Conservation (phyloP, 1,284 basidiomycete genomes). For the Thelephora terrestris region DNA sequence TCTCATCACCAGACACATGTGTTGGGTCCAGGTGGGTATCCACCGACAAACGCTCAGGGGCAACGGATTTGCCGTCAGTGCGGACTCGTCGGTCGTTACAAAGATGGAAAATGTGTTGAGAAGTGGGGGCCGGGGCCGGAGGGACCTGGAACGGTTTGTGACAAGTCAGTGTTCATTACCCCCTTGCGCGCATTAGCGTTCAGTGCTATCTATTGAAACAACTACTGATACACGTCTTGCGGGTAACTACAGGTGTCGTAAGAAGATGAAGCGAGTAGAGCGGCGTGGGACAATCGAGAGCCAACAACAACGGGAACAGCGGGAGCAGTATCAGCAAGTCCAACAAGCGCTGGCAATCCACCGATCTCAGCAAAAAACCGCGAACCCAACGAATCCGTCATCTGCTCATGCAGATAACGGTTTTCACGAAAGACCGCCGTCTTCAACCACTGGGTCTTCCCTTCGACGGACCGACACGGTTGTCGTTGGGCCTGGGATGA, state of each 20-base stretch:
- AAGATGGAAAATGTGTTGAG: constrained; percentile 77
- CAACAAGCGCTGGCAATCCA: background rate
- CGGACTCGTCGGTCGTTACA: constrained; percentile 58
- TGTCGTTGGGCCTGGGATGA: constrained; percentile 7
- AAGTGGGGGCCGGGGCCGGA: constrained; percentile 81
- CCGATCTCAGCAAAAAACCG: background rate
- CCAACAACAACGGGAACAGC: constrained; percentile 18
- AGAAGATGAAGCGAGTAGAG: constrained; percentile 81
- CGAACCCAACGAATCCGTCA: background rate
- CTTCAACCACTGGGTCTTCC: constrained; percentile 13
- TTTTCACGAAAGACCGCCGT: constrained; percentile 10
- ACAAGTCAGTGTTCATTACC: constrained; percentile 37
- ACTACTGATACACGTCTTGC: background rate
- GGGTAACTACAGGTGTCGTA: constrained; percentile 44
- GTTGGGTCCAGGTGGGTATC: constrained; percentile 28
- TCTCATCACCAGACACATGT: background rate
- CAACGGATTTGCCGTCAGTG: constrained; percentile 71
- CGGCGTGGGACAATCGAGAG: constrained; percentile 55
- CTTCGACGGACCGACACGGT: constrained; percentile 23
- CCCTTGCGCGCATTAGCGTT: constrained; percentile 4
- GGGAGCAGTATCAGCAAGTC: background rate
- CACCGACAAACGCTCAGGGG: constrained; percentile 49
- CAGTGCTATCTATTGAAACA: background rate
- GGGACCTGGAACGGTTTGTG: constrained; percentile 76
- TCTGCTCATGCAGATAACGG: constrained; percentile 5